Percentiles rank a stretch among this genome's conserved stretches.
Conservation (phyloP, 768 basidiomycete genomes). For the Coprinopsis cinerea region DNA sequence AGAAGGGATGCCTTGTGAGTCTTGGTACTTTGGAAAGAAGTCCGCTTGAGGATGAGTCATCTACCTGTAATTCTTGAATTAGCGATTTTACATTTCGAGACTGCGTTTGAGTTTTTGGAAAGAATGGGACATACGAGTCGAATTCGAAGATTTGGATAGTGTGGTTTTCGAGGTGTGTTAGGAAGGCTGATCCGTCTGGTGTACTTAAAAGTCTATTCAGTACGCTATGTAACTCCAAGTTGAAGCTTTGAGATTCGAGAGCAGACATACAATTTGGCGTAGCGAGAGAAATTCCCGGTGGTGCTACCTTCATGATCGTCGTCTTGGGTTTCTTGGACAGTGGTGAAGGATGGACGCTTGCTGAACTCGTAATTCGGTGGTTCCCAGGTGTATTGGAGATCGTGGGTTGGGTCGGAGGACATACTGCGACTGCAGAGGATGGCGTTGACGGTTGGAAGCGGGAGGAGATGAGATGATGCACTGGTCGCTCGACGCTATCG, state of each 20-base stretch:
- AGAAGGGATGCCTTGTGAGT: background rate
- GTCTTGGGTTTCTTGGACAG: background rate
- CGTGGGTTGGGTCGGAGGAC: too few relatives aligned
- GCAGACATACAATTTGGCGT: background rate
- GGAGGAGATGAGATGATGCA: too few relatives aligned
- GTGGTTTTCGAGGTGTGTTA: slow-evolving; percentile 70
- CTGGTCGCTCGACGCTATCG: too few relatives aligned
- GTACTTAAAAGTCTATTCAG: slow-evolving; percentile 41
- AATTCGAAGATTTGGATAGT: slow-evolving; percentile 48
- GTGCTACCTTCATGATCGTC: background rate
- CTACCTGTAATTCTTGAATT: slow-evolving; percentile 4
- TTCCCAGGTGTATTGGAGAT: too few relatives aligned
- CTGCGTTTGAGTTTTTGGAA: background rate
- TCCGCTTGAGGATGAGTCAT: background rate
- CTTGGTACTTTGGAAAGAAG: slow-evolving; percentile 1
- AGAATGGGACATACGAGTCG: slow-evolving; percentile 24
- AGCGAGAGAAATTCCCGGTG: background rate
- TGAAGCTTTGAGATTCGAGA: background rate
- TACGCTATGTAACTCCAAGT: background rate
- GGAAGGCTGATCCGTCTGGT: slow-evolving; percentile 62
- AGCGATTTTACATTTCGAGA: slow-evolving; percentile 2
- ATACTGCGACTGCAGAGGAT: too few relatives aligned
- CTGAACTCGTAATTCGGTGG: background rate
- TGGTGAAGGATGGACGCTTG: background rate
- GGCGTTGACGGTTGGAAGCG: too few relatives aligned